Percentiles rank a stretch among this genome's conserved stretches.
These are phyloP conservation scores for Salix dunnii DNA, from an alignment of 345 rosid genomes.

Conservation along the genomic window DNA sequence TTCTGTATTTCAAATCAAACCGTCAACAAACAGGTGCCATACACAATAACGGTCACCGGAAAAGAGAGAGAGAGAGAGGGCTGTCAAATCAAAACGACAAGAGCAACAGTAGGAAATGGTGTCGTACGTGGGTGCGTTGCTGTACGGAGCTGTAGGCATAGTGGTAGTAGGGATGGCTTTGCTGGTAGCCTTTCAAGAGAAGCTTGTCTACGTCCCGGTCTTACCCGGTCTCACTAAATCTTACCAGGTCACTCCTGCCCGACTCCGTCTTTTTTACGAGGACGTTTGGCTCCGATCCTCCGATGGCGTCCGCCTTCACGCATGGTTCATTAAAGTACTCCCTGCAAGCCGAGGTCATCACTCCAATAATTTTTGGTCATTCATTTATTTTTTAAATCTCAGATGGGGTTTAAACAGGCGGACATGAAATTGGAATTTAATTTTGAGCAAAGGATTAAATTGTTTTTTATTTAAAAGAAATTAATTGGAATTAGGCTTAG, in stretches of 20 bases:
- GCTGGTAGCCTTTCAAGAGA: slow-evolving; percentile 92
- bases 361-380: background rate
- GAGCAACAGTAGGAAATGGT: slow-evolving; percentile 39
- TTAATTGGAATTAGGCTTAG: background rate
- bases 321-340: slow-evolving; percentile 90
- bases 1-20: background rate
- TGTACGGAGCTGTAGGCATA: slow-evolving; percentile 88
- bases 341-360: slow-evolving; percentile 71
- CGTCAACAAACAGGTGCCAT: background rate
- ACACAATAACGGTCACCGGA: background rate
- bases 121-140: slow-evolving; percentile 62
- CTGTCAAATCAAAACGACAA: background rate
- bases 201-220: slow-evolving; percentile 90
- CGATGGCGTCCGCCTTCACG: slow-evolving; percentile 86
- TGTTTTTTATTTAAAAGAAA: background rate
- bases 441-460: background rate
- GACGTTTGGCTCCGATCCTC: slow-evolving; percentile 95
- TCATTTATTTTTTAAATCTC: background rate
- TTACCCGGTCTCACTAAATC: slow-evolving; percentile 88
- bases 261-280: slow-evolving; percentile 75
- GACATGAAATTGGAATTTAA: background rate
- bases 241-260: slow-evolving; percentile 72
- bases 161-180: slow-evolving; percentile 87
- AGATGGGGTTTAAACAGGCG: slow-evolving; percentile 26
- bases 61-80: background rate